Evolutionary conservation across 1,284 basidiomycete species (phyloP), one percentile per base, ranked within the genome.

Genomic region (Puccinia hordei): DNA sequence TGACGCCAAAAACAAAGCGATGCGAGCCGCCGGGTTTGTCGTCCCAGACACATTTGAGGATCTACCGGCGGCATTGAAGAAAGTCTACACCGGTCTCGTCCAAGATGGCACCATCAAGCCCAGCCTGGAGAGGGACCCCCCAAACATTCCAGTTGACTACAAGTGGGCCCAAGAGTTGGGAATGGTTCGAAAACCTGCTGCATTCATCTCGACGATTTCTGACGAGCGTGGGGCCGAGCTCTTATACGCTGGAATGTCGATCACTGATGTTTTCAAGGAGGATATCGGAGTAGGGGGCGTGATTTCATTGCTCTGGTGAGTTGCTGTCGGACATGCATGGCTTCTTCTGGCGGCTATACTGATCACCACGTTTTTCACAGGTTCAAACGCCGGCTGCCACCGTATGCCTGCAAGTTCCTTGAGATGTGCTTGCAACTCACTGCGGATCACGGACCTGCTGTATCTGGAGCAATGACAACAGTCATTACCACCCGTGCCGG

Each of bases 391-490:
- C 63, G 87, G 83, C 87, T 95, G 81, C 93, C 92, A 30, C 87
- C 90, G 65, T 93, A 91, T 89, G 93, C 93, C 61, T 90, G 92
- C 86, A 97, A 96, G 88, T 98, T 99, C 89, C 92, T 99, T 86
- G 96, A 99, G 89, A 99, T 98, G 96, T 94, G 98, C 81, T 90
- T 99, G 85, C 97, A 97, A 93, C 89, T 99, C 83, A 98, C 95
- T 33, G 96, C 95, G 83, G 96, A 99, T 87, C 96, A 99, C 88
- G 95, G 94, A 85, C 94, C 94, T n/a, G 94, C 94, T 81, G 88
- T 89, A 65, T 88, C 85, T 74, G 92, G 95, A 88, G 96, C 96
- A 44, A 99, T 99, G 96, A 99, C 97, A 90, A 98, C 96, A 82
- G 98, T 99, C 86, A 95, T 99, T 86, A 95, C 96, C 41, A 92